Evolutionary conservation across 495 filamentous ascomycete genomes (phyloP), one percentile per base, ranked within the genome.

Genomic region (Corynascus novoguineensis): DNA sequence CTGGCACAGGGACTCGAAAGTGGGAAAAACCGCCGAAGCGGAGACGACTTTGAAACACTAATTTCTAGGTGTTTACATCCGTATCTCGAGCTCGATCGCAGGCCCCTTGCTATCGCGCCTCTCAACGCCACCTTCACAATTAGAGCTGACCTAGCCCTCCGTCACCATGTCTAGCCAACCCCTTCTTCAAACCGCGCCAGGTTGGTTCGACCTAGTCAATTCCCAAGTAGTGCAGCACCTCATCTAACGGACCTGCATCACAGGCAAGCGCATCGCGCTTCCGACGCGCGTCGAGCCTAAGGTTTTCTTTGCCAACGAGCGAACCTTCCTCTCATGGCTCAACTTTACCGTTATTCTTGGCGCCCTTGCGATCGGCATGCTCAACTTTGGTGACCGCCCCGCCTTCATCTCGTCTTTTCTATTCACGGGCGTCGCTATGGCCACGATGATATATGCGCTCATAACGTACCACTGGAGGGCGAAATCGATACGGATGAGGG

Each of bases 241-340:
- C 14, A 22, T 17, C 37, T 42, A 37, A 44, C 45, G 57, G 28
- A 14, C 34, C 38, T 55, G 22, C 45, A 41, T 32, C 57, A 29
- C 66, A 90, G 91, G 91, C 80, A 99, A 99, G 71, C 90, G 93
- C 62, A 99, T 99, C 71, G 92, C 95, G 59, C 90, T 99, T 59
- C 93, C 93, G 52, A 96, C 91, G 40, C 91, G 93, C 60, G 92
- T 99, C 72, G 93, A 99, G 71, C 93, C 93, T 37, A 99, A 99
- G 74, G 93, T 98, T 75, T 99, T 97, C 84, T 99, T 99, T 80
- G 93, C 93, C 71, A 97, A 97, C 78, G 93, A 99, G 78, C 91
- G 93, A 50, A 99, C 93, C 38, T 99, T 97, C 67, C 85, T 99
- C 65, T 93, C 88, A 68, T 99, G 95, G 95, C 87, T 99, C 63